Evolutionary conservation across 148 eudicot species (phyloP), one percentile per base, ranked within the genome.

Genomic region (Rhododendron williamsianum): DNA sequence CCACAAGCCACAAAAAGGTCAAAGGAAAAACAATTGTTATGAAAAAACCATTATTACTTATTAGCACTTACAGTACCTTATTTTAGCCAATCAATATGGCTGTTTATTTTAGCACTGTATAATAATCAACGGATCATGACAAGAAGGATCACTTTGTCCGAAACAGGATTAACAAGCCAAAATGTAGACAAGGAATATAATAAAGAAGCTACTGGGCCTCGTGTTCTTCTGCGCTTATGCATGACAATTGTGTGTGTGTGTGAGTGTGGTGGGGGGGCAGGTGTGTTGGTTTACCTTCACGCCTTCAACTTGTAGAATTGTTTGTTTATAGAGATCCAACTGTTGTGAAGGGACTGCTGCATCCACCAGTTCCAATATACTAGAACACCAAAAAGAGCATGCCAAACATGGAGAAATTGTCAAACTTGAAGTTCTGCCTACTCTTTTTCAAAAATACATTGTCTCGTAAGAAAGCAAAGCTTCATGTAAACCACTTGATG

Each of bases 351-450:
- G 98, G 76, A 95, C 81, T 51, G 99, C 99, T 84, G 99, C 99
- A 93, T 97, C 99, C 73, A 97, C 99, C 89, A 97, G 90, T 90
- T 97, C 99, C 94, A 97, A 81, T 82, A 97, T 78, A 89, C 98
- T 94, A 79, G 25, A 85, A 54, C 65, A 80, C 80, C 80, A 76
- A 12, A 45, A 87, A 11, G 8, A 48, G 38, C 41, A 85, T 19
- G 23, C 25, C 81, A 86, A 85, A 58, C 8, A 71, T 80, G 35
- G 36, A 41, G 12, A 83, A 35, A 80, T 16, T 35, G 84, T 82
- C 52, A 69, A 35, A 46, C 49, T 74, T 8, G 1, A 15, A 23
- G 76, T 36, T 41, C 18, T n/a, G n/a, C 21, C 9, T 23, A 35
- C 10, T 81, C 30, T 51, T 71, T 52, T 13, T 48, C 30, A 36